These are phyloP conservation scores for Neonothopanus nambi DNA, from an alignment of 1,284 basidiomycete species.

Conservation along the genomic window DNA sequence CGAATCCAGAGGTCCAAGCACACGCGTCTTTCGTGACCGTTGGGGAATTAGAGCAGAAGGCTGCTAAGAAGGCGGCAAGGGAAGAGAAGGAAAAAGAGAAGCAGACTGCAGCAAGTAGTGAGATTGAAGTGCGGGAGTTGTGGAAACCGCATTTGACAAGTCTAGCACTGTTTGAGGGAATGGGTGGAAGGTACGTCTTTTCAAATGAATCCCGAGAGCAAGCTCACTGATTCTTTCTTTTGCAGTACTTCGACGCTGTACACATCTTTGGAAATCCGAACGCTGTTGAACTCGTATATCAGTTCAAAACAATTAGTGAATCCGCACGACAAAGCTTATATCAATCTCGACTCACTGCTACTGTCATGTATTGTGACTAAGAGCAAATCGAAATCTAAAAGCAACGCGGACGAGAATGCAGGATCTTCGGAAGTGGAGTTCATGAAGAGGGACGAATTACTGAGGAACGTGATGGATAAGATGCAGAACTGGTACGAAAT, in stretches of 20 bases:
- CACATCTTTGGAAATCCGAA: slow-evolving; percentile 53
- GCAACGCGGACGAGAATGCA: slow-evolving; percentile 19
- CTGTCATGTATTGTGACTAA: slow-evolving; percentile 49
- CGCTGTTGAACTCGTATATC: slow-evolving; percentile 64
- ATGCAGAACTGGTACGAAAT: slow-evolving; percentile 80
- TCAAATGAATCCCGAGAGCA: not conserved
- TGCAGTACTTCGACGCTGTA: slow-evolving; percentile 57
- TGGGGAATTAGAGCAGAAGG: slow-evolving; percentile 59
- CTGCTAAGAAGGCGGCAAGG: slow-evolving; percentile 51
- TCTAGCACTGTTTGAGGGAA: slow-evolving; percentile 61
- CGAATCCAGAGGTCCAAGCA: slow-evolving; percentile 56
- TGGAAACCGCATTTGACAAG: slow-evolving; percentile 72
- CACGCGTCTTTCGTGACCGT: slow-evolving; percentile 62
- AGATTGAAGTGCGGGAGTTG: slow-evolving; percentile 61
- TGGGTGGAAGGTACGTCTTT: slow-evolving; percentile 52
- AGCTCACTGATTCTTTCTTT: slow-evolving; percentile 7
- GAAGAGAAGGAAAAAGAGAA: slow-evolving; percentile 47
- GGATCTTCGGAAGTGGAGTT: slow-evolving; percentile 46
- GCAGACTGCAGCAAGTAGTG: slow-evolving; percentile 44
- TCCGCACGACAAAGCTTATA: slow-evolving; percentile 61
- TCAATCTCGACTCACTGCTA: slow-evolving; percentile 65
- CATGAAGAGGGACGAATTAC: slow-evolving; percentile 70
- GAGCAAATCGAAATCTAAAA: slow-evolving; percentile 25
- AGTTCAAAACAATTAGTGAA: slow-evolving; percentile 64
- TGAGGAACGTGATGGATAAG: slow-evolving; percentile 50